Conservation (phyloP, 352 stramenopile genomes). For the Aphanomyces astaci region DNA sequence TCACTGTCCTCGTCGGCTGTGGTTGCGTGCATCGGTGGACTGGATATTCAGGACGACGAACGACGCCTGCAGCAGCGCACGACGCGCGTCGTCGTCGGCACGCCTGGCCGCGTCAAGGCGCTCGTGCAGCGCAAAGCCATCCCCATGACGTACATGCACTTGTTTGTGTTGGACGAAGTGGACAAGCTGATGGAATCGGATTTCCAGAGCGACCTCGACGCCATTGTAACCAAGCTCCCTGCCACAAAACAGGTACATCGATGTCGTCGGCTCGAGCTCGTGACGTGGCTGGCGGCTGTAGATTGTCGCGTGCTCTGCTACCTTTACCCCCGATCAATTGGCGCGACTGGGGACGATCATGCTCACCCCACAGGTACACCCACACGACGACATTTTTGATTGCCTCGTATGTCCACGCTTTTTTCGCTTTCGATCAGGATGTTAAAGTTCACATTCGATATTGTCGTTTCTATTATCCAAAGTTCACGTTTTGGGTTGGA, state of each 20-base stretch:
- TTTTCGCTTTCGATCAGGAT: too few relatives aligned
- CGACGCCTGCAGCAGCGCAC: background rate
- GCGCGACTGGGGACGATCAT: constrained; percentile 40
- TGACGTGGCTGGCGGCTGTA: constrained; percentile 12
- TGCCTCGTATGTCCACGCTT: too few relatives aligned
- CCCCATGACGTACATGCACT: constrained; percentile 37
- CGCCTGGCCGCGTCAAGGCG: constrained; percentile 57
- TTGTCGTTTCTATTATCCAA: too few relatives aligned
- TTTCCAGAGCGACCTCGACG: constrained; percentile 58
- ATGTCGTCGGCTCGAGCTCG: background rate
- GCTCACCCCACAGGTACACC: constrained; percentile 48
- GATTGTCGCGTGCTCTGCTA: constrained; percentile 71
- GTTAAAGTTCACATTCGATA: too few relatives aligned
- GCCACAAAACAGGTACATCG: constrained; percentile 45
- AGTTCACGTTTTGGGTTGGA: too few relatives aligned
- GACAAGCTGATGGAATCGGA: constrained; percentile 67
- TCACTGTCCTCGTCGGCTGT: constrained; percentile 30
- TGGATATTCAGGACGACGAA: constrained; percentile 54
- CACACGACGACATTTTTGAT: too few relatives aligned
- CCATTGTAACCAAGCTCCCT: constrained; percentile 45
- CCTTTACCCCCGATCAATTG: constrained; percentile 64
- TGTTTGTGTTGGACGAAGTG: constrained; percentile 73
- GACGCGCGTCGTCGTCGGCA: constrained; percentile 49
- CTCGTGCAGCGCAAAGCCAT: constrained; percentile 54
- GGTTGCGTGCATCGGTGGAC: constrained; percentile 48